Percentiles rank a stretch among this genome's conserved stretches.
Conservation (phyloP, 148 eudicot species). For the Bassia scoparia region DNA sequence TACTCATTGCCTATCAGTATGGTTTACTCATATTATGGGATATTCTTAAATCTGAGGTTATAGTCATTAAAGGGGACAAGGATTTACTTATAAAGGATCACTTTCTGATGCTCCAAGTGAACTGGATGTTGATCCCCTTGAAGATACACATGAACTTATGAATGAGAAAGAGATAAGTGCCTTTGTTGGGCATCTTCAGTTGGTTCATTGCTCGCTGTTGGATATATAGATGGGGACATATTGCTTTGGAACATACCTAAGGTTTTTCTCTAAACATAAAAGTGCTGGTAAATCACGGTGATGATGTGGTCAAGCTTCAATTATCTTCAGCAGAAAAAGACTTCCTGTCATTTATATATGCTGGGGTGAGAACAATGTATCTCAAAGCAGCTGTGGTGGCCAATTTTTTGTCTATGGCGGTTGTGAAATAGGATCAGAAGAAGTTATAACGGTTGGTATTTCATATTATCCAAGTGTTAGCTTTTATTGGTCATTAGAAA, state of each 20-base stretch:
- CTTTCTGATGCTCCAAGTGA: slow-evolving; percentile 35
- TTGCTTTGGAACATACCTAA: slow-evolving; percentile 59
- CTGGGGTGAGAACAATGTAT: slow-evolving; percentile 49
- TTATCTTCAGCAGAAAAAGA: slow-evolving; percentile 58
- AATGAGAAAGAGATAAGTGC: slow-evolving; percentile 74
- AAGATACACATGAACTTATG: slow-evolving; percentile 36
- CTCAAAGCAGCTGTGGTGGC: slow-evolving; percentile 47
- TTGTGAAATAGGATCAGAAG: slow-evolving; percentile 72
- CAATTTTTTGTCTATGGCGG: slow-evolving; percentile 76
- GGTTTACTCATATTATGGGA: slow-evolving; percentile 67
- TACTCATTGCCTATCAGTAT: slow-evolving; percentile 54
- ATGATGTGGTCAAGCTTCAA: slow-evolving; percentile 63
- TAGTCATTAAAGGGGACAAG: slow-evolving; percentile 58
- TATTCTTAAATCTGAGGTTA: slow-evolving; percentile 46
- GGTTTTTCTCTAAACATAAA: slow-evolving; percentile 33
- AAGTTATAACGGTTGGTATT: slow-evolving; percentile 65
- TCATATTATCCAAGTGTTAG: slow-evolving; percentile 8
- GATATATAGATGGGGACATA: slow-evolving; percentile 75
- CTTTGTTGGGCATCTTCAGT: slow-evolving; percentile 71
- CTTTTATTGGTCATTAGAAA: background rate
- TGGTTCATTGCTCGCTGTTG: slow-evolving; percentile 67
- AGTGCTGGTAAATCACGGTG: slow-evolving; percentile 31
- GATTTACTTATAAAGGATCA: slow-evolving; percentile 49
- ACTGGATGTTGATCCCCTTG: slow-evolving; percentile 23
- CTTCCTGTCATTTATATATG: slow-evolving; percentile 64